These are phyloP conservation scores for Corymbia maculata DNA, from an alignment of 345 rosid genomes.

Conservation along the genomic window DNA sequence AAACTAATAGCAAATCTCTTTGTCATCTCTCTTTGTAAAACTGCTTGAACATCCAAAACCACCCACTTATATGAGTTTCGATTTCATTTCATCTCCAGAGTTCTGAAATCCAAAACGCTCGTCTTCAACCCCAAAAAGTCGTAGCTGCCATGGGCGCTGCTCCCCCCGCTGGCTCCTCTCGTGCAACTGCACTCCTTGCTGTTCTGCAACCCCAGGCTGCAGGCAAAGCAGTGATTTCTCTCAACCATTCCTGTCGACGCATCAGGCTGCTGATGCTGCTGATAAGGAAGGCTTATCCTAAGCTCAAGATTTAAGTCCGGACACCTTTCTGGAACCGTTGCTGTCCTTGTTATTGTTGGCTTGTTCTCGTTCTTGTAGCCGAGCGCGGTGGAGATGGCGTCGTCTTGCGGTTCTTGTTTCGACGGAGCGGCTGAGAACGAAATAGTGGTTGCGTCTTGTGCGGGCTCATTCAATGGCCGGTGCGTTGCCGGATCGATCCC, in stretches of 20 bases:
- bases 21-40: background rate
- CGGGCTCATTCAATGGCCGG: conserved; percentile 42
- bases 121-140: conserved; percentile 27
- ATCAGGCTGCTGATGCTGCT: conserved; percentile 5
- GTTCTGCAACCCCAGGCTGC: conserved; percentile 24
- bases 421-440: conserved; percentile 1
- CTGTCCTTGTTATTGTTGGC: background rate
- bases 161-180: background rate
- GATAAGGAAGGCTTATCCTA: conserved; percentile 29
- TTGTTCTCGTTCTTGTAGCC: background rate
- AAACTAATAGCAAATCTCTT: background rate
- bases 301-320: conserved; percentile 47
- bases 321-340: conserved; percentile 11
- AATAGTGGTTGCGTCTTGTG: conserved; percentile 1
- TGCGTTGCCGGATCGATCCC: conserved; percentile 80
- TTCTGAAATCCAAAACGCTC: conserved; percentile 29
- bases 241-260: background rate
- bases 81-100: conserved; percentile 43
- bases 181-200: conserved; percentile 29
- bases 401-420: conserved; percentile 1
- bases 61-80: background rate
- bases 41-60: background rate
- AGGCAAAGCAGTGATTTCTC: conserved; percentile 16
- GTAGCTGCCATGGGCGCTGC: conserved; percentile 1
- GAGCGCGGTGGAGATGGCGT: background rate